Percentiles rank a stretch among this genome's conserved stretches.
phyloP scores from a whole-genome alignment of 148 eudicot genomes.

The Cornus florida region DNA sequence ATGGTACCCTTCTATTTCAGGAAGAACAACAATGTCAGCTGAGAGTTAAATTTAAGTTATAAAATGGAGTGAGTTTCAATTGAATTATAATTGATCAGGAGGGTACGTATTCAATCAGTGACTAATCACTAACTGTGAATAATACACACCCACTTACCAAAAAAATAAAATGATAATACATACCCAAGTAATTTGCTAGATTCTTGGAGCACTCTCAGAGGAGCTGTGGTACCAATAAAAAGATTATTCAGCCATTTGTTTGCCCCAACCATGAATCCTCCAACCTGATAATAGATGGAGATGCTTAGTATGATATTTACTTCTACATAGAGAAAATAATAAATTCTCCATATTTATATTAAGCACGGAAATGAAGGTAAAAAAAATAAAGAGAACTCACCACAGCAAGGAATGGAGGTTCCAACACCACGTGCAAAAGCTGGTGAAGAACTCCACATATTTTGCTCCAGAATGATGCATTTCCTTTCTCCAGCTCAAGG shows the following conservation, averaged over 20 bases:
- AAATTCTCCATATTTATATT: background rate
- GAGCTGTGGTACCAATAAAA: conserved; percentile 67
- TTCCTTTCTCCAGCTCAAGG: conserved; percentile 2
- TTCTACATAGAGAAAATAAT: background rate
- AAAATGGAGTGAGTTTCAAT: no score
- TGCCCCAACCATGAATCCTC: conserved; percentile 70
- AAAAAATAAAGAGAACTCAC: conserved; percentile 43
- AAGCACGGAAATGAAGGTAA: background rate
- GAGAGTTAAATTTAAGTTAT: no score
- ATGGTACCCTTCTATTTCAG: no score
- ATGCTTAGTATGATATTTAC: background rate
- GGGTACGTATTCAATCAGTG: background rate
- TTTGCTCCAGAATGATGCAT: conserved; percentile 28
- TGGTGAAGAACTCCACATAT: conserved; percentile 37
- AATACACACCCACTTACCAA: background rate
- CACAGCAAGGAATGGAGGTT: conserved; percentile 87
- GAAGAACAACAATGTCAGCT: no score
- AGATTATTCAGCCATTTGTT: conserved; percentile 58
- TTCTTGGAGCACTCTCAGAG: conserved; percentile 76
- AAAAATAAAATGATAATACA: background rate
- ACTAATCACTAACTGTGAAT: background rate
- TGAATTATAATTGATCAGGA: no score
- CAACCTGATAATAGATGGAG: conserved; percentile 33
- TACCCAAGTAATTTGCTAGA: conserved; percentile 75
- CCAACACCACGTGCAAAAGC: conserved; percentile 55